Evolutionary conservation across 805 yeast genomes (phyloP).

Genomic region (Wickerhamiella sorbophila): DNA sequence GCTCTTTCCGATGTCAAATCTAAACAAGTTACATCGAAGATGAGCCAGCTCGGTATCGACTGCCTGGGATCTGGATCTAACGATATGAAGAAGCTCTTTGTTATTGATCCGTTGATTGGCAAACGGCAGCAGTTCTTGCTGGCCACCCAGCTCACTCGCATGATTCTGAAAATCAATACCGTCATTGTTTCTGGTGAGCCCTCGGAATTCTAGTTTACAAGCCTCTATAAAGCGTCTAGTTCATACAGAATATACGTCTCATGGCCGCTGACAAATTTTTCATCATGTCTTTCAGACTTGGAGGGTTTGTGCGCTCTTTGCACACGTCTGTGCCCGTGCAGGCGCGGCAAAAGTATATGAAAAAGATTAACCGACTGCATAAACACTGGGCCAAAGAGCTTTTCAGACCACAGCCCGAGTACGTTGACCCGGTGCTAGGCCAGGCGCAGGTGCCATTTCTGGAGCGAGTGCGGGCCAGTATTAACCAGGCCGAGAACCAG

Average conservation of each 20-base stretch:
- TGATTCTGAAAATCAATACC: slow-evolving; percentile 93
- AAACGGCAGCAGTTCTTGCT: slow-evolving; percentile 88
- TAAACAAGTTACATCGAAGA: slow-evolving; percentile 61
- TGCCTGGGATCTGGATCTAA: slow-evolving; percentile 78
- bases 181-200: slow-evolving; percentile 76
- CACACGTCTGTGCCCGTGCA: slow-evolving; percentile 12
- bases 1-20: slow-evolving; percentile 73
- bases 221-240: background rate
- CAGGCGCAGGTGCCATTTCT: slow-evolving; percentile 51
- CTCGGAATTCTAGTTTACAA: background rate
- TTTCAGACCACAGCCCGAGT: slow-evolving; percentile 16
- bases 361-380: slow-evolving; percentile 18
- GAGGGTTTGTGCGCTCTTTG: slow-evolving; percentile 9
- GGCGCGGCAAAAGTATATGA: slow-evolving; percentile 17
- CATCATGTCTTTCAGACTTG: background rate
- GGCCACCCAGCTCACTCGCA: slow-evolving; percentile 95
- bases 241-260: background rate
- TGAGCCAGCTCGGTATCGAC: slow-evolving; percentile 76
- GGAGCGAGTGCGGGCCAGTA: slow-evolving; percentile 47
- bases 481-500: slow-evolving; percentile 50
- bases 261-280: background rate
- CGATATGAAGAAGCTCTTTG: slow-evolving; percentile 89
- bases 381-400: slow-evolving; percentile 22
- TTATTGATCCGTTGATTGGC: slow-evolving; percentile 93
- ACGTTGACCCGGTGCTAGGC: slow-evolving; percentile 80